These are phyloP conservation scores for Spergularia marina DNA, from an alignment of 148 eudicot species.

Conservation along the genomic window DNA sequence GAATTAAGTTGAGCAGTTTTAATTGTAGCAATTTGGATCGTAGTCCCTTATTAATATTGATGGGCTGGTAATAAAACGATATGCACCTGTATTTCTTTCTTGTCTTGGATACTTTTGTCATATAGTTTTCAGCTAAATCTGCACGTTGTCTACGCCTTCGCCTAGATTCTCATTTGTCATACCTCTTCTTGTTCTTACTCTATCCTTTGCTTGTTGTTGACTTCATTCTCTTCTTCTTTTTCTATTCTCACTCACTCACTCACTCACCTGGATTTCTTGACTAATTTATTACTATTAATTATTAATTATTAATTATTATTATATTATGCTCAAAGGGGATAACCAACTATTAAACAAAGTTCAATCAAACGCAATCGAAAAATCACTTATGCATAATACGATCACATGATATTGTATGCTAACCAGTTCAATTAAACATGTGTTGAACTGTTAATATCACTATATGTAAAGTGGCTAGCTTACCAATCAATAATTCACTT, in stretches of 20 bases:
- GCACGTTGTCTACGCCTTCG: constrained; percentile 29
- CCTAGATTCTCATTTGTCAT: constrained; percentile 23
- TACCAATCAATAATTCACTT: too few relatives aligned
- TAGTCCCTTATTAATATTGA: neutral
- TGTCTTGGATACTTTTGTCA: constrained; percentile 30
- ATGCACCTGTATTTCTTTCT: constrained; percentile 18
- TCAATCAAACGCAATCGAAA: too few relatives aligned
- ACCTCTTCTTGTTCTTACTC: constrained; percentile 11
- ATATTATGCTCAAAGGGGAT: neutral
- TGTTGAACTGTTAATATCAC: too few relatives aligned
- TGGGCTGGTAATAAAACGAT: constrained; percentile 23
- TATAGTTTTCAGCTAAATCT: constrained; percentile 27
- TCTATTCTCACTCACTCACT: neutral
- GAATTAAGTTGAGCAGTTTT: neutral
- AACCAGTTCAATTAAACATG: too few relatives aligned
- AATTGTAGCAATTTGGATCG: constrained; percentile 23
- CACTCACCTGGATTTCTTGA: too few relatives aligned
- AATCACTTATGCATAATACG: too few relatives aligned
- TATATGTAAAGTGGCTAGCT: too few relatives aligned
- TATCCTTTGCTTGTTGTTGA: neutral
- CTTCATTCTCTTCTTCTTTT: neutral
- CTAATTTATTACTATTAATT: neutral
- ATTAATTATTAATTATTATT: neutral
- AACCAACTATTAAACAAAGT: too few relatives aligned
- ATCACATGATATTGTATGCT: too few relatives aligned